A percentile compares a stretch with the other conserved stretches of the same genome.
Conservation (phyloP, 768 basidiomycete genomes). For the Cystofilobasidium ferigula region DNA sequence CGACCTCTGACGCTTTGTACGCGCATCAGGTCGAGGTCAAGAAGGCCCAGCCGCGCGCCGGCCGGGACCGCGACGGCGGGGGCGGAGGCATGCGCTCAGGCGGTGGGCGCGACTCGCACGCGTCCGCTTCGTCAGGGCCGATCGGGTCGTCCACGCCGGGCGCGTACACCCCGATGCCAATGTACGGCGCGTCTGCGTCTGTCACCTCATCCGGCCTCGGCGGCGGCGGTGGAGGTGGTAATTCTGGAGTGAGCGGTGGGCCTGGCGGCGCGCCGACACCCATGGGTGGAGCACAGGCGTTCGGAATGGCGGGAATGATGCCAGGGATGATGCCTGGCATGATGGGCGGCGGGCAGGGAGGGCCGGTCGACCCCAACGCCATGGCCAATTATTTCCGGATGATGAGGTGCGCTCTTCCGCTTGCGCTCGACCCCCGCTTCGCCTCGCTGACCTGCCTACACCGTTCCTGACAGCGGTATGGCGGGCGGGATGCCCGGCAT, state of each 20-base stretch:
- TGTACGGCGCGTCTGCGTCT: slow-evolving; percentile 11
- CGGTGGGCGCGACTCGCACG: not conserved
- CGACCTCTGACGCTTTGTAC: not conserved
- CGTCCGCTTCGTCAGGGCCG: not conserved
- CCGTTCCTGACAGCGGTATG: not conserved
- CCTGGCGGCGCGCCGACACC: too few relatives aligned
- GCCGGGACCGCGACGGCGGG: slow-evolving; percentile 30
- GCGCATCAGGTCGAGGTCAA: slow-evolving; percentile 80
- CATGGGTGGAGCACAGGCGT: slow-evolving; percentile 25
- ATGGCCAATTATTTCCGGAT: slow-evolving; percentile 87
- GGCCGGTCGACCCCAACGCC: slow-evolving; percentile 66
- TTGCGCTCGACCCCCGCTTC: not conserved
- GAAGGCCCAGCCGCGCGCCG: slow-evolving; percentile 71
- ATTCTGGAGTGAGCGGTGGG: slow-evolving; percentile 9
- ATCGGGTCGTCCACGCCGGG: slow-evolving; percentile 8
- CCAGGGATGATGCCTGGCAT: slow-evolving; percentile 21
- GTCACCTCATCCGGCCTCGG: slow-evolving; percentile 15
- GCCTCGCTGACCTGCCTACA: not conserved
- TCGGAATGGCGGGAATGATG: slow-evolving; percentile 20
- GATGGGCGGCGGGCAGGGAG: slow-evolving; percentile 4
- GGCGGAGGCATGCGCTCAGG: not conserved
- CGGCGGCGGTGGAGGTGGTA: slow-evolving; percentile 18
- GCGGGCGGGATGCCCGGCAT: not conserved
- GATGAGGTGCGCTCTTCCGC: slow-evolving; percentile 47
- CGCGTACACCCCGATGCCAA: slow-evolving; percentile 14